Percentiles rank a stretch among this genome's conserved stretches.
Evolutionary conservation across 2,329 filamentous ascomycete species (phyloP).

Genomic region (Tolypocladium inflatum): DNA sequence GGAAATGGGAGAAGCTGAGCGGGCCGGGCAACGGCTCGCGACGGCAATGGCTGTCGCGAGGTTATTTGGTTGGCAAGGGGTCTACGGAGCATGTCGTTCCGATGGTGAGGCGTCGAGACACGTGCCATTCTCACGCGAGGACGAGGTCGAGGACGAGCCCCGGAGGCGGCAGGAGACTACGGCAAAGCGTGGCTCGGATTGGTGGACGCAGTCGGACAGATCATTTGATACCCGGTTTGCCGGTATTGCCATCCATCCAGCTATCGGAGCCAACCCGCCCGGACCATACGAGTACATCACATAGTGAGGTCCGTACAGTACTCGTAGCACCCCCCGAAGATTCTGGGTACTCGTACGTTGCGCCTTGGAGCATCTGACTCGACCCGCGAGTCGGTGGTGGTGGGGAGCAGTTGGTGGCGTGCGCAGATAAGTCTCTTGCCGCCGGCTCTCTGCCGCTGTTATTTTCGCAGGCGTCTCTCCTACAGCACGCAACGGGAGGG

Average conservation of each 20-base stretch:
- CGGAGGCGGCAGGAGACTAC: neutral
- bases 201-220: neutral
- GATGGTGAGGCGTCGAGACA: neutral
- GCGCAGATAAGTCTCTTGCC: neutral
- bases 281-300: neutral
- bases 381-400: neutral
- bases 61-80: neutral
- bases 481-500: neutral
- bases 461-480: neutral
- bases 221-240: neutral
- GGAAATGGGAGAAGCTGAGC: neutral
- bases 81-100: no score
- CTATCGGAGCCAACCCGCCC: neutral
- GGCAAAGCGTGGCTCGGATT: neutral
- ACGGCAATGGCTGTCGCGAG: neutral
- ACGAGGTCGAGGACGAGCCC: no score
- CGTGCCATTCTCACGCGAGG: neutral
- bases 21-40: neutral
- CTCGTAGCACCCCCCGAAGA: neutral
- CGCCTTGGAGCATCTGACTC: neutral
- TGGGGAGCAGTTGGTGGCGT: neutral
- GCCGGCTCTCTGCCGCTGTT: neutral
- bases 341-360: neutral
- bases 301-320: no score
- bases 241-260: neutral